These are phyloP conservation scores for Diaporthe destruens DNA, from an alignment of 2,329 filamentous ascomycete genomes.

Conservation along the genomic window DNA sequence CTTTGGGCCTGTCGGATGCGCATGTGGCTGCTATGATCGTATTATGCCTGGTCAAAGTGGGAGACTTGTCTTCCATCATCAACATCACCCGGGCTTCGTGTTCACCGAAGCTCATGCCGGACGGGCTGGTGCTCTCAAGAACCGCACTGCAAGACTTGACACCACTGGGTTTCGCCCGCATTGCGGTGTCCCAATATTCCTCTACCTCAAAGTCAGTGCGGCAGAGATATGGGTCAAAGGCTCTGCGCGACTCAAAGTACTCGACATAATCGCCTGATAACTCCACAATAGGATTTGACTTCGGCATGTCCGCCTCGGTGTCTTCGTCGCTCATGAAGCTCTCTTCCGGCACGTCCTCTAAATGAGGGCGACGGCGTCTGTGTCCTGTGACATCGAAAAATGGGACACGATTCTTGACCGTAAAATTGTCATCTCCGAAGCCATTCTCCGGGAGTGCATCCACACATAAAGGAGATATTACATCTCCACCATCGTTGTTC, in stretches of 20 bases:
- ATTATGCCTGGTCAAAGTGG: not conserved
- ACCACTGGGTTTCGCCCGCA: not conserved
- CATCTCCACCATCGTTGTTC: not conserved
- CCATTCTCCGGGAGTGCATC: no score
- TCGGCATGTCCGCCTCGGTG: not conserved
- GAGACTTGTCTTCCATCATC: not conserved
- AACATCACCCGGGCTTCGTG: not conserved
- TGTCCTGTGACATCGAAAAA: not conserved
- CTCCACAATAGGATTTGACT: not conserved
- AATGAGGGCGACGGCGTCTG: not conserved
- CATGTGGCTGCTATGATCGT: not conserved
- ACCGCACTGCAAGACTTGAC: no score
- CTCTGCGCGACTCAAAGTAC: not conserved
- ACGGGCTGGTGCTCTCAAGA: not conserved
- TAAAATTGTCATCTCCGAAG: no score
- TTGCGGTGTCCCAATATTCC: slow-evolving; percentile 12
- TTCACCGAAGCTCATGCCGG: not conserved
- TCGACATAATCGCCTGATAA: not conserved
- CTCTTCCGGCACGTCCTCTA: not conserved
- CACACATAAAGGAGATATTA: not conserved
- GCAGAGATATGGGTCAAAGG: slow-evolving; percentile 6
- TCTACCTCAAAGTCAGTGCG: not conserved
- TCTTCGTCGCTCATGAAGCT: not conserved
- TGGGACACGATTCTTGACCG: slow-evolving; percentile 12
- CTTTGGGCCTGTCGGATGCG: not conserved